Base-by-base conservation (phyloP, 2,329 filamentous ascomycete species). In the Westerdykella ornata region DNA sequence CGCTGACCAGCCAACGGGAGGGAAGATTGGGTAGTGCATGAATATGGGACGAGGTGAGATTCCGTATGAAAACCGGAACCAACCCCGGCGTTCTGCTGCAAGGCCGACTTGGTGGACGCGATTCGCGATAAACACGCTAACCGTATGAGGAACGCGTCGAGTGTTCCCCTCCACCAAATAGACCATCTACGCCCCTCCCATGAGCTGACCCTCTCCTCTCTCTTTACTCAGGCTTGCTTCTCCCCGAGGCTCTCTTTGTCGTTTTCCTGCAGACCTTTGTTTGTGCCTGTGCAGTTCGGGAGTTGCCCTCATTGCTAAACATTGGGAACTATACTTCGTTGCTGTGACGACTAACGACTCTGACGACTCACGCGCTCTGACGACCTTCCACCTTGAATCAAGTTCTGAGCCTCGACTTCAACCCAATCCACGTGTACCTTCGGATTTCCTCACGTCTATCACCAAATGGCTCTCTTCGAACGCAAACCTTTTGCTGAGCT, bases 401-500 rank as follows among this genome's bases (percentile, higher is more conserved):
- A 34, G 13, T n/a, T 35, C 31, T 3, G 28, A 14, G 30, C 15
- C 22, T 35, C 29, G n/a, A n/a, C 39, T 12, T 19, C 33, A 16
- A 22, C 32, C 22, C 41, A 29, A 15, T 31, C 26, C 32, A 18
- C 17, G 35, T 37, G 29, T 35, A 32, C 34, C 14, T 34, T 41
- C 28, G 18, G n/a, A 8, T 20, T 35, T 20, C 40, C n/a, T 28
- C 22, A 13, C 32, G 28, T 32, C 17, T 19, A 38, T 13, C 14
- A 15, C 30, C 26, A 49, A 38, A 57, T 64, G 58, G 51, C 60
- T 43, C 77, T 61, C 65, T 75, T 52, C 47, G 69, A 73, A 47
- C 79, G 85, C 58, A 83, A 87, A 68, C 85, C 85, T 5, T 88
- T 89, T 65, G 85, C 81, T 60, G 82, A 82, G 37, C 73, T 89